These are phyloP conservation scores for Rhododendron williamsianum DNA, from an alignment of 148 eudicot species.

Conservation along the genomic window DNA sequence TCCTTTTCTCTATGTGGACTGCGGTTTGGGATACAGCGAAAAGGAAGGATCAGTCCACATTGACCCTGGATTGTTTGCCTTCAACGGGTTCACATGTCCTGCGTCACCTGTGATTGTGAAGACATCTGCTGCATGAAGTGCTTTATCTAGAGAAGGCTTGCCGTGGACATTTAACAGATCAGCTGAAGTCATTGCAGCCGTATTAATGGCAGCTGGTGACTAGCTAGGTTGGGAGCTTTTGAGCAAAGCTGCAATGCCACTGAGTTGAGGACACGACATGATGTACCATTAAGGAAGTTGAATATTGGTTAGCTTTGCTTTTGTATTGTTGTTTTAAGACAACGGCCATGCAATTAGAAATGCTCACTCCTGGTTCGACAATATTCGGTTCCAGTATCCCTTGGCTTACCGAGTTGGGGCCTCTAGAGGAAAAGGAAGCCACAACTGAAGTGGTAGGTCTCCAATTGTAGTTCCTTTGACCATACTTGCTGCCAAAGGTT, in stretches of 20 bases:
- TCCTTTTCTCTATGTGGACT: background rate
- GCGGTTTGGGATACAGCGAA: too few relatives aligned
- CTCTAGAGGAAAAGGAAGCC: conserved; percentile 22
- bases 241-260: conserved; percentile 28
- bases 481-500: conserved; percentile 5
- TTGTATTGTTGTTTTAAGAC: conserved; percentile 11
- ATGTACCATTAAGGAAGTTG: conserved; percentile 17
- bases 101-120: conserved; percentile 24
- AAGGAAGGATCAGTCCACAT: too few relatives aligned
- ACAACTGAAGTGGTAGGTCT: conserved; percentile 10
- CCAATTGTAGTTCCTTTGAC: conserved; percentile 22
- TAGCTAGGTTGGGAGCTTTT: conserved; percentile 23
- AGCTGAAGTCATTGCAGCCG: background rate
- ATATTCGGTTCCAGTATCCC: conserved; percentile 19
- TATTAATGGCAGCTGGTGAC: conserved; percentile 28
- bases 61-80: conserved; percentile 25
- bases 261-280: conserved; percentile 29
- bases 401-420: conserved; percentile 16
- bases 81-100: conserved; percentile 27
- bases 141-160: conserved; percentile 19
- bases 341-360: conserved; percentile 23
- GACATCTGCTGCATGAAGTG: conserved; percentile 9
- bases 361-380: conserved; percentile 17
- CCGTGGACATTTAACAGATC: too few relatives aligned
- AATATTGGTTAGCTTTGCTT: background rate